These are phyloP conservation scores for Saccharum spontaneum DNA, from an alignment of 176 grass and related monocot genomes.

Conservation along the genomic window DNA sequence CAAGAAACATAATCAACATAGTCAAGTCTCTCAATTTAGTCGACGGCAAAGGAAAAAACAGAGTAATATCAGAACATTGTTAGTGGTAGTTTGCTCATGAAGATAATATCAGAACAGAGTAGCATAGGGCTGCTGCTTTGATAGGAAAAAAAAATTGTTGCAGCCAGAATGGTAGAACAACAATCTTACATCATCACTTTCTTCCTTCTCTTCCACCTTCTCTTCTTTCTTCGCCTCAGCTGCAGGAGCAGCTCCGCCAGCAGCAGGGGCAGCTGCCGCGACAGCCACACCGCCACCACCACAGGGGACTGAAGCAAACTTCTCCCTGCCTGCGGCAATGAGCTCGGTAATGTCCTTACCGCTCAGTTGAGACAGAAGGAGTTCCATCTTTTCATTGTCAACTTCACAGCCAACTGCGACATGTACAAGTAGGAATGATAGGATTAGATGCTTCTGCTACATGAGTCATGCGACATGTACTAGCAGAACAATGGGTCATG, in stretches of 20 bases:
- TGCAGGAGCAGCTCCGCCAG: constrained; percentile 36
- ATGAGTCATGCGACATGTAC: background rate
- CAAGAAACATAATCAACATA: background rate
- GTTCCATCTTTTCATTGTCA: constrained; percentile 44
- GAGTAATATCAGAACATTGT: background rate
- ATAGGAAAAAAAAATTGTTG: background rate
- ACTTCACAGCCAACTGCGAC: constrained; percentile 56
- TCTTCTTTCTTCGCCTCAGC: constrained; percentile 66
- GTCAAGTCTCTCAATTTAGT: background rate
- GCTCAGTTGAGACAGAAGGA: constrained; percentile 44
- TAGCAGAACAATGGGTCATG: too few relatives aligned
- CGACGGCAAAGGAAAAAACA: background rate
- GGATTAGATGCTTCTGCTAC: background rate
- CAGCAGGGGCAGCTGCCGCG: constrained; percentile 26
- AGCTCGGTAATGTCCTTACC: constrained; percentile 64
- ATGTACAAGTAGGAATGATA: background rate
- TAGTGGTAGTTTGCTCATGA: background rate
- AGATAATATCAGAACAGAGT: background rate
- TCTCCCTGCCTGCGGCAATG: constrained; percentile 58
- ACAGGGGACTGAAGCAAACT: constrained; percentile 56
- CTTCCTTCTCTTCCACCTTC: constrained; percentile 68
- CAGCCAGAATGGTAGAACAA: background rate
- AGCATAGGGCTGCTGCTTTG: background rate
- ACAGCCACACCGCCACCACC: constrained; percentile 34
- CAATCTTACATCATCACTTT: constrained; percentile 57